Conservation (phyloP, 495 filamentous ascomycete genomes). For the Aspergillus asperescens region DNA sequence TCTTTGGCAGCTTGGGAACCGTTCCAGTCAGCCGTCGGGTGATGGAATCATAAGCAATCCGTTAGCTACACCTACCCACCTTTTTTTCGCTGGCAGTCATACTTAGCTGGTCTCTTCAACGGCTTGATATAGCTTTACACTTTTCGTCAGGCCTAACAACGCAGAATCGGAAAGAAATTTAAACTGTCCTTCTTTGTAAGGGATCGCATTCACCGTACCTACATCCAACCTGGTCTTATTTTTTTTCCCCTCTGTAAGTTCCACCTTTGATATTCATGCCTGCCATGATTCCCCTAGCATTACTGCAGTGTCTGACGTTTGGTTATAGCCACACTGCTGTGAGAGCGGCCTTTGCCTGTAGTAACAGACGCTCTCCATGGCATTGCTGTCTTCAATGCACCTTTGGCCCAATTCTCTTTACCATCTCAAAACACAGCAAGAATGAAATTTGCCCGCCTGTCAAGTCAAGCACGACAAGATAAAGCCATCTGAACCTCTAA, state of each 20-base stretch:
- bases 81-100: neutral
- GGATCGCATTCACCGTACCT: neutral
- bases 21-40: neutral
- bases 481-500: neutral
- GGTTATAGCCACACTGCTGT: neutral
- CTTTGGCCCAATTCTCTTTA: neutral
- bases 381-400: neutral
- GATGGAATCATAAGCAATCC: constrained; percentile 6
- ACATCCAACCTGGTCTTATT: neutral
- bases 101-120: constrained; percentile 2
- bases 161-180: neutral
- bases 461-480: constrained; percentile 1
- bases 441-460: constrained; percentile 2
- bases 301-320: neutral
- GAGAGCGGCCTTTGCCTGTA: neutral
- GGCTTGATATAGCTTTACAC: neutral
- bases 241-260: neutral
- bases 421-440: neutral
- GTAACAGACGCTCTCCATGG: neutral
- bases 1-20: neutral
- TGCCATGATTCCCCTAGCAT: neutral
- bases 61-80: constrained; percentile 4
- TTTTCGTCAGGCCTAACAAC: neutral
- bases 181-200: neutral
- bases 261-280: neutral